Conservation (phyloP, 1,284 basidiomycete species). For the Tilletia indica region DNA sequence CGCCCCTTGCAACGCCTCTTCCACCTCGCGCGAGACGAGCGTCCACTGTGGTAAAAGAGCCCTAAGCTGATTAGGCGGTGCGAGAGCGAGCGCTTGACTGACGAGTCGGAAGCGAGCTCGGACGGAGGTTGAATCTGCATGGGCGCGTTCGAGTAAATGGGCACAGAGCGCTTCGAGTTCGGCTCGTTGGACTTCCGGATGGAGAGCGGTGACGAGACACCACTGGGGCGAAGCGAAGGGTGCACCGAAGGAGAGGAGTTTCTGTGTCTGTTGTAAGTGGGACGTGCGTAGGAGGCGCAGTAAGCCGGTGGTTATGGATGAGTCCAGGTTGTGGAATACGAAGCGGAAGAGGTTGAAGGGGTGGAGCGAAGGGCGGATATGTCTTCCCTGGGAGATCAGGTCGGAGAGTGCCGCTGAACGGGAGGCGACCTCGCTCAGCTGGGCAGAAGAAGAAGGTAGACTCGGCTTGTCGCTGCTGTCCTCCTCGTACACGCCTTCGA, state of each 20-base stretch:
- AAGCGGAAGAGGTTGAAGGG: constrained; percentile 13
- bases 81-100: background rate
- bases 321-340: constrained; percentile 7
- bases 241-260: background rate
- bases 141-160: background rate
- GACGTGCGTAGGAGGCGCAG: background rate
- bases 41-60: background rate
- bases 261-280: background rate
- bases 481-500: background rate
- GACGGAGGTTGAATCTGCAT: background rate
- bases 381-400: background rate
- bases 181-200: background rate
- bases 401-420: background rate
- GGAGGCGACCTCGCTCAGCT: background rate
- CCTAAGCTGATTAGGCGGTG: background rate
- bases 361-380: constrained; percentile 9
- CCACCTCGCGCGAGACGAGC: background rate
- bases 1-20: constrained; percentile 8
- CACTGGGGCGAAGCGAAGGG: constrained; percentile 1
- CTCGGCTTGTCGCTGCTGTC: too few species aligned
- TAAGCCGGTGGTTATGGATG: background rate
- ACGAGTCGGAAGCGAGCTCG: constrained; percentile 11
- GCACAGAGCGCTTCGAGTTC: background rate
- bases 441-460: background rate
- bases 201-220: background rate